A percentile compares a stretch with the other conserved stretches of the same genome.
Evolutionary conservation across 345 rosid genomes (phyloP).

Genomic region (Eucalyptus albens): DNA sequence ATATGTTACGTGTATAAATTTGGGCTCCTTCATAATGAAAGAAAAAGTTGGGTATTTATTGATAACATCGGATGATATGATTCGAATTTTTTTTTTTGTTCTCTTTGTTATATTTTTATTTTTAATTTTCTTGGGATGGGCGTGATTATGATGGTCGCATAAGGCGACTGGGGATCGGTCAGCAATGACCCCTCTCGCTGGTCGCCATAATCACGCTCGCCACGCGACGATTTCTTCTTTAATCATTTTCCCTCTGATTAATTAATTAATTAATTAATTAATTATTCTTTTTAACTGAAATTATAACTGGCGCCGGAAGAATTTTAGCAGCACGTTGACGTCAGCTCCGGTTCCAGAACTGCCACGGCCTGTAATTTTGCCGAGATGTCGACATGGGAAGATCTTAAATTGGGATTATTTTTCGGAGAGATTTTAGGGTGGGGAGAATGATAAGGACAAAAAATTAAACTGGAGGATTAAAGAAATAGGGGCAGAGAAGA

Average conservation of each 20-base stretch:
- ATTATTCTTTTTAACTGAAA: background rate
- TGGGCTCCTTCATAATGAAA: rapidly evolving
- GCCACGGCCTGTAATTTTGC: background rate
- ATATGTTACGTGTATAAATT: rapidly evolving
- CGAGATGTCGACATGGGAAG: background rate
- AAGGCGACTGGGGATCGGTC: background rate
- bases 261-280: background rate
- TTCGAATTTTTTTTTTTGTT: rapidly evolving
- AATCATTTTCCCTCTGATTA: background rate
- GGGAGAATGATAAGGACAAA: background rate
- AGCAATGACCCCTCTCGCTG: background rate
- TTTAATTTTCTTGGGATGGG: background rate
- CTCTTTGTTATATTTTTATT: rapidly evolving
- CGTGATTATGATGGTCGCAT: background rate
- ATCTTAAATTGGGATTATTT: background rate
- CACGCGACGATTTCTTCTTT: background rate
- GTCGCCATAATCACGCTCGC: background rate
- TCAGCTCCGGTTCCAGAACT: background rate
- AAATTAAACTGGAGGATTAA: background rate
- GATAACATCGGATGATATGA: rapidly evolving
- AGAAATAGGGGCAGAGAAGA: background rate
- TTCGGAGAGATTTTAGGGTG: background rate
- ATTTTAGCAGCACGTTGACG: background rate
- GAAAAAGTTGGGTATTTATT: rapidly evolving
- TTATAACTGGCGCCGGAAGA: background rate